A percentile compares a stretch with the other conserved stretches of the same genome.
Conservation (phyloP, 208 protist genomes). For the Zelonia costaricensis region DNA sequence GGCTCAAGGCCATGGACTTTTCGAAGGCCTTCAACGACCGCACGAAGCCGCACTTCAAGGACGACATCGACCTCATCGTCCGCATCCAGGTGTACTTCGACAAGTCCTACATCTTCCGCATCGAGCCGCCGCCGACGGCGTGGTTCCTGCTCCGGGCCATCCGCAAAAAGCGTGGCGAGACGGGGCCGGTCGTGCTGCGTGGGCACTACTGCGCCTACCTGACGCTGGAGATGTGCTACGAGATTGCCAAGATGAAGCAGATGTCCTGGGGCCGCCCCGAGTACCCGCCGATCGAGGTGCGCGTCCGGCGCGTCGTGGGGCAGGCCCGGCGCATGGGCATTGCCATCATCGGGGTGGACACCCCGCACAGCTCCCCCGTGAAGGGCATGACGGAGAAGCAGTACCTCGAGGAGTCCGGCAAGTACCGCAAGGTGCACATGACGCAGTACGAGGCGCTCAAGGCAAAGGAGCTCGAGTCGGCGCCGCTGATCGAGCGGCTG, state of each 20-base stretch:
- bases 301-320: constrained; percentile 79
- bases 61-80: constrained; percentile 88
- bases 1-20: constrained; percentile 92
- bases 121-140: constrained; percentile 86
- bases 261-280: constrained; percentile 73
- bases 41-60: constrained; percentile 87
- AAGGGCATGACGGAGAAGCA: constrained; percentile 79
- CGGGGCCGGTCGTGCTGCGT: constrained; percentile 52
- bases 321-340: constrained; percentile 89
- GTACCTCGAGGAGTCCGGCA: constrained; percentile 67
- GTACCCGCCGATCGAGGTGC: constrained; percentile 84
- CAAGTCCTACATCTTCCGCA: constrained; percentile 86
- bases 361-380: constrained; percentile 59
- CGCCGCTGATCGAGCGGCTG: constrained; percentile 83
- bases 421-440: constrained; percentile 79
- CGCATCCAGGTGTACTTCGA: constrained; percentile 93
- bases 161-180: constrained; percentile 85
- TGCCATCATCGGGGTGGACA: constrained; percentile 89
- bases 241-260: constrained; percentile 91
- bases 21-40: constrained; percentile 90
- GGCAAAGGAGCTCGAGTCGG: constrained; percentile 62
- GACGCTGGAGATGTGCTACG: constrained; percentile 92
- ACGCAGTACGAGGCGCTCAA: constrained; percentile 70
- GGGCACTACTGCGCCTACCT: constrained; percentile 78
- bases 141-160: constrained; percentile 84